A percentile compares a stretch with the other conserved stretches of the same genome.
phyloP scores from a whole-genome alignment of 2,329 filamentous ascomycete species.

The Neocucurbitaria cava region DNA sequence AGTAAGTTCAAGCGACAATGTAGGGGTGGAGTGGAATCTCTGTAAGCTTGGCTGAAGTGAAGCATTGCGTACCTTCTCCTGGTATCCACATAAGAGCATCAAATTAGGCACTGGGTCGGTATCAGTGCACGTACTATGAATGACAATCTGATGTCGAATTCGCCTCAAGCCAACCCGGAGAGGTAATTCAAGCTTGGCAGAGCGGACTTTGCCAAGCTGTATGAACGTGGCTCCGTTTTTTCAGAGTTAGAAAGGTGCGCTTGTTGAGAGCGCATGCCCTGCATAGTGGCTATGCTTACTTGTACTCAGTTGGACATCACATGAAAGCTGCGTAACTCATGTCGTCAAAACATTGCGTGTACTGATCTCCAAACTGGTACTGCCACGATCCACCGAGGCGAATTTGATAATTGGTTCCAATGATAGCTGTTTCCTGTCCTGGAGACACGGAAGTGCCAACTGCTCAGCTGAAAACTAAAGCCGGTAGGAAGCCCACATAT shows the following conservation, averaged over 20 bases:
- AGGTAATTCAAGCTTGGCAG: constrained; percentile 25
- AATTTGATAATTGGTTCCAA: background rate
- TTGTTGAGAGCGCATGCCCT: constrained; percentile 10
- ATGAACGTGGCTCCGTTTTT: constrained; percentile 19
- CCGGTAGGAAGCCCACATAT: background rate
- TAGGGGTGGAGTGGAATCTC: constrained; percentile 34
- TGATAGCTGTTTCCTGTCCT: background rate
- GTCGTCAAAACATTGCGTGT: background rate
- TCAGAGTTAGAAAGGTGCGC: constrained; percentile 10
- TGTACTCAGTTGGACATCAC: constrained; percentile 4
- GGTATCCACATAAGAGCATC: constrained; percentile 39
- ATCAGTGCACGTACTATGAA: constrained; percentile 28
- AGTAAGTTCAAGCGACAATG: constrained; percentile 22
- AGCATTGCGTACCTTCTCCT: constrained; percentile 41
- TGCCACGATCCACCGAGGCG: background rate
- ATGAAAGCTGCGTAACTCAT: background rate
- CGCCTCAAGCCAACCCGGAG: constrained; percentile 25
- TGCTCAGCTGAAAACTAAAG: background rate
- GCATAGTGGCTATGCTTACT: constrained; percentile 11
- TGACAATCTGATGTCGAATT: constrained; percentile 26
- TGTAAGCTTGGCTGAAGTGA: constrained; percentile 38
- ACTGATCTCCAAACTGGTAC: background rate
- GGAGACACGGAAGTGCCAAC: background rate
- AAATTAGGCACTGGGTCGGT: constrained; percentile 35
- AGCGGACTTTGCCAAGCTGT: constrained; percentile 36